Base-by-base conservation (phyloP, 164 flowering plant species). In the Buxus sempervirens region DNA sequence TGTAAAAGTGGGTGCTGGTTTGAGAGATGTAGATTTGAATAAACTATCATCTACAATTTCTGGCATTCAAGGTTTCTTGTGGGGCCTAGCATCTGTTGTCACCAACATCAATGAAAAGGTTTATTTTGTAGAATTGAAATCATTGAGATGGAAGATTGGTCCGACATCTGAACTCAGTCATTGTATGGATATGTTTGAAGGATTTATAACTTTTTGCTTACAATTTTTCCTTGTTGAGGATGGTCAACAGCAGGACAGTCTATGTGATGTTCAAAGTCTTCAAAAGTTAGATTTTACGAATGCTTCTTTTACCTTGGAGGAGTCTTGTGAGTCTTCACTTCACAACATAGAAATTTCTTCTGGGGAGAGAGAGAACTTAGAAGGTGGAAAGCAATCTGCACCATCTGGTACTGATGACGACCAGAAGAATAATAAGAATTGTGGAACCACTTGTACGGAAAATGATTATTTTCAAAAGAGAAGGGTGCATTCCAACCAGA, bases 41-140 rank as follows among this genome's bases (percentile, higher is more conserved):
- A 82, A 75, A 62, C 36, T 85, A 54, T 88, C 92, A 58, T 76
- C 84, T 60, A 18, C 70, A 13, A 18, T 88, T 26, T 78, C 92
- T 64, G 86, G 96, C 80, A 61, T 84, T 76, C 86, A 82, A 67
- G 98, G 97, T 18, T 85, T 84, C 62, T 59, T 91, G 66, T 84
- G 90, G 91, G 97, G 96, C 67, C 62, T 89, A 59, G 81, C 82
- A 72, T 84, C 88, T 74, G 75, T 82, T 20, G 9, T 85, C 48
- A 57, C 71, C 60, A 68, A 60, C 58, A 58, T 24, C 48, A 73
- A 70, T 63, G 56, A 69, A 51, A 70, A 28, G 27, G 26, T 21
- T 38, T 13, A 26, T 70, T 66, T 64, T 45, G 54, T 23, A 26
- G 73, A 81, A 61, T 53, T 26, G 53, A 80, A 70, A 19, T 58